Conservation (phyloP, 106 monocot species). For the Dactylorhiza incarnata region DNA sequence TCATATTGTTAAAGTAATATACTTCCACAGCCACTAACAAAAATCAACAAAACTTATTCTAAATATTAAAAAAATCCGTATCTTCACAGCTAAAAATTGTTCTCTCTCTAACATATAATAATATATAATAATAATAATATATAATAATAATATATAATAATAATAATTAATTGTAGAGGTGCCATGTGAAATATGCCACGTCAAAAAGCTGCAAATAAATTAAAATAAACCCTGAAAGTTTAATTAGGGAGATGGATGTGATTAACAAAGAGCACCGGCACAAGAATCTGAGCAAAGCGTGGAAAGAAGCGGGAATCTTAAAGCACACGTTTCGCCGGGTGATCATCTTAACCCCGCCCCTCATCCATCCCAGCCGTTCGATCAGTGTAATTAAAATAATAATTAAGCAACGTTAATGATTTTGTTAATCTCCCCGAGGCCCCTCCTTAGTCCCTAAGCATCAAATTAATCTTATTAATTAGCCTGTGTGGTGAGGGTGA, state of each 20-base stretch:
- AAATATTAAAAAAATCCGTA: too few species aligned
- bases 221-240: not conserved
- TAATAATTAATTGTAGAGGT: too few species aligned
- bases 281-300: not conserved
- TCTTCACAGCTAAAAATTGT: too few species aligned
- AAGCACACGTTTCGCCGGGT: not conserved
- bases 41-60: too few species aligned
- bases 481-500: not conserved
- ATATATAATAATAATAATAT: too few species aligned
- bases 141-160: too few species aligned
- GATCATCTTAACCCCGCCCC: not conserved
- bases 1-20: too few species aligned
- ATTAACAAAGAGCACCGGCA: not conserved
- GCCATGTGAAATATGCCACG: not conserved
- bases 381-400: not conserved
- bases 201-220: not conserved
- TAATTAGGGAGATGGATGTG: not conserved
- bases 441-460: constrained; percentile 4
- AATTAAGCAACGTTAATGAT: not conserved
- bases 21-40: too few species aligned
- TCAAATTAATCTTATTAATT: not conserved
- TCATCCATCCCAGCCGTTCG: not conserved
- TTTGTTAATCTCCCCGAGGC: not conserved
- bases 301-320: not conserved
- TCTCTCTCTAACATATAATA: too few species aligned